Percentiles rank a stretch among this genome's conserved stretches.
Conservation (phyloP, 2,329 filamentous ascomycete species). For the Trichoderma pleuroti region DNA sequence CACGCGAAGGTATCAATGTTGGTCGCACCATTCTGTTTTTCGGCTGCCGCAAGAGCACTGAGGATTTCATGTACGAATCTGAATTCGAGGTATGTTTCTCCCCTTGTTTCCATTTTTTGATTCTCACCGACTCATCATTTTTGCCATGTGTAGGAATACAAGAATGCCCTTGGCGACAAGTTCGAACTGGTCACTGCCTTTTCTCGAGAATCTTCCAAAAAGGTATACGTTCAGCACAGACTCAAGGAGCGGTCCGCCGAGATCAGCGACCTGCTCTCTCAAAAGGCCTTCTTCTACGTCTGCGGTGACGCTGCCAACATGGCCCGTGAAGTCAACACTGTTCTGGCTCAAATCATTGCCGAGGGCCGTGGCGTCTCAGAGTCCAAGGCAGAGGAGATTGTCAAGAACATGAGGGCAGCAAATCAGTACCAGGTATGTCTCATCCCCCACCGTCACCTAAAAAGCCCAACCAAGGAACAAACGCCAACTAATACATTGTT, state of each 20-base stretch:
- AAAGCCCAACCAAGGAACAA: background rate
- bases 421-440: conserved; percentile 86
- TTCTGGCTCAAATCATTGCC: conserved; percentile 82
- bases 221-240: conserved; percentile 95
- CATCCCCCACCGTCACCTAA: background rate
- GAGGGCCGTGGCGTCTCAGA: conserved; percentile 78
- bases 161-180: conserved; percentile 77
- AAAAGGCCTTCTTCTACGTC: conserved; percentile 94
- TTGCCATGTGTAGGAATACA: conserved; percentile 62
- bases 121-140: background rate
- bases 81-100: conserved; percentile 79
- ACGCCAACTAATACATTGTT: background rate
- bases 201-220: conserved; percentile 80
- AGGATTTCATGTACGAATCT: conserved; percentile 88
- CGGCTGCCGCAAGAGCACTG: conserved; percentile 79
- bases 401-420: conserved; percentile 91
- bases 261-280: conserved; percentile 78
- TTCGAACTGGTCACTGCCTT: conserved; percentile 92
- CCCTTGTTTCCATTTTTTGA: too few species aligned
- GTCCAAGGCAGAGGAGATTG: conserved; percentile 88
- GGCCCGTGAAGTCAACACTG: conserved; percentile 86
- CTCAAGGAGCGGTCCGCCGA: conserved; percentile 79
- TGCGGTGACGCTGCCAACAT: conserved; percentile 97
- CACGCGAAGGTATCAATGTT: conserved; percentile 73
- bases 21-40: conserved; percentile 92